These are phyloP conservation scores for Pleurozium schreberi DNA, from an alignment of 225 moss, liverwort and hornwort species.

Conservation along the genomic window DNA sequence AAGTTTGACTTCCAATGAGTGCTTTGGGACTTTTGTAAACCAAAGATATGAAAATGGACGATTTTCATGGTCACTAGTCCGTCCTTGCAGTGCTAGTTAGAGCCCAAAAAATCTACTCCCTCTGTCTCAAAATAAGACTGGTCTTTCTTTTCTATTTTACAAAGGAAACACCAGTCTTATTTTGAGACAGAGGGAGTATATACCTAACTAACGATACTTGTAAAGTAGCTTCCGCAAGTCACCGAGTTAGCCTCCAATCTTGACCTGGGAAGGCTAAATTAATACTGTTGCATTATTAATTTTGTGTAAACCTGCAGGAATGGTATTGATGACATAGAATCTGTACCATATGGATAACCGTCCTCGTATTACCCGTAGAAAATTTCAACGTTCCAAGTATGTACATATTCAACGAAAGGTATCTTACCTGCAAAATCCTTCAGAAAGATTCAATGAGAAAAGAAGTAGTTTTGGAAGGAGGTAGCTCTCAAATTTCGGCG, in stretches of 20 bases:
- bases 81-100: no score
- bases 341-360: background rate
- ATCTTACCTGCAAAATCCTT: background rate
- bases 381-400: background rate
- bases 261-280: background rate
- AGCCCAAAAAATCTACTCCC: background rate
- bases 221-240: background rate
- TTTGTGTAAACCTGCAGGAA: background rate
- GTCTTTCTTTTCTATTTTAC: no score
- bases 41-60: no score
- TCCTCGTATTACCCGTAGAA: no score
- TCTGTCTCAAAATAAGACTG: no score
- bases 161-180: no score
- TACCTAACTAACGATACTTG: no score
- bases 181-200: no score
- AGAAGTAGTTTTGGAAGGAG: background rate
- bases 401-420: background rate
- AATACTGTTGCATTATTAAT: background rate
- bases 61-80: no score
- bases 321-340: background rate
- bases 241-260: background rate
- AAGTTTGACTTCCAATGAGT: no score
- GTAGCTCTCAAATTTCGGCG: background rate
- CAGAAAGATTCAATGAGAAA: background rate
- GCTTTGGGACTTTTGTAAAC: no score